Conservation (phyloP, 805 yeast genomes). For the Torulaspora gathmanii region DNA sequence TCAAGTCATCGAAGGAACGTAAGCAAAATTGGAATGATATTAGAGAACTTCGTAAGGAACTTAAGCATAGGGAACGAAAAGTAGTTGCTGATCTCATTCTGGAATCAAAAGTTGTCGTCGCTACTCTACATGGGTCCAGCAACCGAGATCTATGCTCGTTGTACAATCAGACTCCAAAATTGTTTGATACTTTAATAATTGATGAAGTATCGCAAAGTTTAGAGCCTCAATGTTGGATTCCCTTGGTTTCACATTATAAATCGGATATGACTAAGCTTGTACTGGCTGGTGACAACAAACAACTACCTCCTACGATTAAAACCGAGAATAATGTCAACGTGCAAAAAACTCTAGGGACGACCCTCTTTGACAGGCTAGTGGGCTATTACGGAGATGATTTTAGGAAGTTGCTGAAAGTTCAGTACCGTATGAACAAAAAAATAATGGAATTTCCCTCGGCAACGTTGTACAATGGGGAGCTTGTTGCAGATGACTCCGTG, state of each 20-base stretch:
- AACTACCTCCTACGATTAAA: conserved; percentile 86
- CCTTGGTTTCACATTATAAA: conserved; percentile 61
- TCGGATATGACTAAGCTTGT: conserved; percentile 51
- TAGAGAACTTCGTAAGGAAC: conserved; percentile 64
- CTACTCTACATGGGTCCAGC: conserved; percentile 88
- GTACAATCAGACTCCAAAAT: conserved; percentile 37
- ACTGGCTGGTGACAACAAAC: conserved; percentile 91
- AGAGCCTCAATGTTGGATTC: conserved; percentile 97
- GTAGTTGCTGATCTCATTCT: conserved; percentile 54
- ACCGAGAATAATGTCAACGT: conserved; percentile 42
- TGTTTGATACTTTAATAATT: conserved; percentile 77
- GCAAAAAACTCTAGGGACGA: conserved; percentile 48
- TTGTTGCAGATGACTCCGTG: conserved; percentile 61
- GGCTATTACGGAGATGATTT: conserved; percentile 44
- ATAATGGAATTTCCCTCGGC: conserved; percentile 78
- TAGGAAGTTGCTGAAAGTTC: conserved; percentile 61
- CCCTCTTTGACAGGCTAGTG: conserved; percentile 78
- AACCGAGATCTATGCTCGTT: conserved; percentile 59
- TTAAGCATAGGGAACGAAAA: conserved; percentile 59
- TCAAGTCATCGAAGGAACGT: conserved; percentile 60
- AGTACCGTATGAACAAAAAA: conserved; percentile 77
- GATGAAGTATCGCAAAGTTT: conserved; percentile 94
- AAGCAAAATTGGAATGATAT: conserved; percentile 64
- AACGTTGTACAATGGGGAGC: conserved; percentile 55
- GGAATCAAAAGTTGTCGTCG: conserved; percentile 62